Percentiles rank a stretch among this genome's conserved stretches.
Conservation (phyloP, 345 rosid genomes). For the Gynandropsis gynandra region DNA sequence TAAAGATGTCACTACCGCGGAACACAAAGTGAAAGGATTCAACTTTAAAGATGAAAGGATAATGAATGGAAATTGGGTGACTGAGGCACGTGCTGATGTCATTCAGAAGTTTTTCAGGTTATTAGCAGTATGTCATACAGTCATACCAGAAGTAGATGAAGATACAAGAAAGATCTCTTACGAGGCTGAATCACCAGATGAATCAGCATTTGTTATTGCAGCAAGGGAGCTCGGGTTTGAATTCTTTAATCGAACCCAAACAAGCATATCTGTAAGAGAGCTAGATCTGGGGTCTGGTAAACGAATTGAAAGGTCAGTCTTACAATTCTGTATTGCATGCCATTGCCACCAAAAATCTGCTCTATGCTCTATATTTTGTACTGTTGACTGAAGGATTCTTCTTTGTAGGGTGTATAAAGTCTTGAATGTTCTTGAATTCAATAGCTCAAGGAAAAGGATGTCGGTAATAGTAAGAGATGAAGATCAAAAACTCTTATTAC, state of each 20-base stretch:
- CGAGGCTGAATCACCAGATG: slow-evolving; percentile 97
- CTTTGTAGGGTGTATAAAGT: slow-evolving; percentile 63
- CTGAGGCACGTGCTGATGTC: slow-evolving; percentile 48
- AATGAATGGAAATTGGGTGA: slow-evolving; percentile 73
- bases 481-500: slow-evolving; percentile 66
- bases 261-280: slow-evolving; percentile 54
- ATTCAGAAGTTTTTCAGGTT: slow-evolving; percentile 63
- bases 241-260: slow-evolving; percentile 69
- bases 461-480: slow-evolving; percentile 71
- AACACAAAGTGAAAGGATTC: slow-evolving; percentile 57
- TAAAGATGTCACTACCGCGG: slow-evolving; percentile 27
- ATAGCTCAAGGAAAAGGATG: slow-evolving; percentile 59
- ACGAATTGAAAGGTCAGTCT: slow-evolving; percentile 62
- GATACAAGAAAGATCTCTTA: slow-evolving; percentile 57
- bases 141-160: slow-evolving; percentile 88
- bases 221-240: slow-evolving; percentile 93
- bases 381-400: slow-evolving; percentile 9
- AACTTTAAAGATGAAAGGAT: slow-evolving; percentile 82
- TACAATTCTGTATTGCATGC: slow-evolving; percentile 3
- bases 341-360: slow-evolving; percentile 4
- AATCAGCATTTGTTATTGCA: slow-evolving; percentile 94
- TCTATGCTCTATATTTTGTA: background rate
- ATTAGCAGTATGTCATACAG: slow-evolving; percentile 88
- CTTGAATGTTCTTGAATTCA: slow-evolving; percentile 72
- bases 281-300: slow-evolving; percentile 43